Evolutionary conservation across 371 early-diverging fungal genomes (phyloP).

Genomic region (Mortierella sp.): DNA sequence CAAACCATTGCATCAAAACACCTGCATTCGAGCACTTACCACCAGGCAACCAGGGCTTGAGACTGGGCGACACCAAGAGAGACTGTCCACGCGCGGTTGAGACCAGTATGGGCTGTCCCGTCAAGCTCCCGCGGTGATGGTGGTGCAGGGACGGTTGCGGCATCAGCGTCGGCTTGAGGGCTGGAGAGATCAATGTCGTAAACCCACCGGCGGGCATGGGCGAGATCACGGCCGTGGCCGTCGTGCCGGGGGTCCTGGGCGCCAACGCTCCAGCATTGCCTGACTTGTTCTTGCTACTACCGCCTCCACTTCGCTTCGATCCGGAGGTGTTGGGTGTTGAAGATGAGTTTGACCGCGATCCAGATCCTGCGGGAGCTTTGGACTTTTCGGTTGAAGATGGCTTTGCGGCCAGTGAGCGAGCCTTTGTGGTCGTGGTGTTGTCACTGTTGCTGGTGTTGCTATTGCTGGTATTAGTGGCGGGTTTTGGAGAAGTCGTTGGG

Average conservation of each 20-base stretch:
- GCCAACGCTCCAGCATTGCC: constrained; percentile 20
- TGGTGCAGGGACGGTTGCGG: constrained; percentile 26
- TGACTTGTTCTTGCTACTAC: background rate
- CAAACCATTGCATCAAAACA: background rate
- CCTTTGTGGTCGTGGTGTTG: background rate
- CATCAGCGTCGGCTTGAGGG: constrained; percentile 48
- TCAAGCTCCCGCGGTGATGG: constrained; percentile 36
- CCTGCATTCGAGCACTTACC: constrained; percentile 13
- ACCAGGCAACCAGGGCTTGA: constrained; percentile 61
- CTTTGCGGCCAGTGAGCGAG: background rate
- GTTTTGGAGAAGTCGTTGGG: constrained; percentile 34
- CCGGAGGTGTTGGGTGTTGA: background rate
- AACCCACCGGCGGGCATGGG: constrained; percentile 35
- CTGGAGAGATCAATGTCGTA: constrained; percentile 43
- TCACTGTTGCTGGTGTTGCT: background rate
- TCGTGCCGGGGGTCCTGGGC: constrained; percentile 29
- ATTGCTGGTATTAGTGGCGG: constrained; percentile 7
- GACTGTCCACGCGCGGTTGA: constrained; percentile 38
- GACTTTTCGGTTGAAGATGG: background rate
- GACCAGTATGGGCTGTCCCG: constrained; percentile 29
- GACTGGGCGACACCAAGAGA: constrained; percentile 60
- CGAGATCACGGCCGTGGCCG: constrained; percentile 18
- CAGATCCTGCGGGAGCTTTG: background rate
- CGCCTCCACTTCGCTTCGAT: constrained; percentile 13
- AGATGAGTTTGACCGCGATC: constrained; percentile 1